phyloP scores from a whole-genome alignment of 1,284 basidiomycete genomes.

The Xerocomus alliaceus region DNA sequence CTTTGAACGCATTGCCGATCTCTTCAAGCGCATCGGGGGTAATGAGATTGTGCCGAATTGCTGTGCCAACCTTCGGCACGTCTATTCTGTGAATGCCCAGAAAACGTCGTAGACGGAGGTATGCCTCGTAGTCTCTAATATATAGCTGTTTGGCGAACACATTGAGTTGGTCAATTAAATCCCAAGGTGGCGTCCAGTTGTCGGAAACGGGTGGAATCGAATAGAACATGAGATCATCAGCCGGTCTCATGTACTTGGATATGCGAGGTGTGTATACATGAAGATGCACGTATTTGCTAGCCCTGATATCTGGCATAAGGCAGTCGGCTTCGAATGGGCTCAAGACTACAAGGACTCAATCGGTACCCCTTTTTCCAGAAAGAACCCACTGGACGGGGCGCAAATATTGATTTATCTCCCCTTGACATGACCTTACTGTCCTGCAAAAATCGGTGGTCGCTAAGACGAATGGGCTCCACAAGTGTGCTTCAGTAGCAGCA shows the following conservation, averaged over 20 bases:
- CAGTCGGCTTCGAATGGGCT: constrained; percentile 53
- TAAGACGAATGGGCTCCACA: constrained; percentile 15
- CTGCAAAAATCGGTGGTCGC: background rate
- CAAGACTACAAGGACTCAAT: constrained; percentile 41
- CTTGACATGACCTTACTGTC: background rate
- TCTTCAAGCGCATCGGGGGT: background rate
- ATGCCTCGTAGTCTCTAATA: background rate
- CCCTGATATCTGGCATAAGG: constrained; percentile 46
- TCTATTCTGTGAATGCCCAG: background rate
- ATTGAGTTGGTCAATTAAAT: background rate
- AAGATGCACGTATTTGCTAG: constrained; percentile 42
- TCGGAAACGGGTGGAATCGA: constrained; percentile 33
- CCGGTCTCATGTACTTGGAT: constrained; percentile 42
- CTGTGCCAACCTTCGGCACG: background rate
- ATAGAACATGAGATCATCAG: constrained; percentile 47
- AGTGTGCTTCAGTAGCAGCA: background rate
- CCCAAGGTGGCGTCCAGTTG: background rate
- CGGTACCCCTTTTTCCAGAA: constrained; percentile 18
- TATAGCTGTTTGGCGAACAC: background rate
- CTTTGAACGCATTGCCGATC: background rate
- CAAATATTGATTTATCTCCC: constrained; percentile 37
- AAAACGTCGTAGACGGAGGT: background rate
- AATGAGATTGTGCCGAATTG: background rate
- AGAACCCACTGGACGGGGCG: constrained; percentile 54
- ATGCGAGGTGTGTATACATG: constrained; percentile 51